These are phyloP conservation scores for Cyclotella cryptica DNA, from an alignment of 108 stramenopile species.

Conservation along the genomic window DNA sequence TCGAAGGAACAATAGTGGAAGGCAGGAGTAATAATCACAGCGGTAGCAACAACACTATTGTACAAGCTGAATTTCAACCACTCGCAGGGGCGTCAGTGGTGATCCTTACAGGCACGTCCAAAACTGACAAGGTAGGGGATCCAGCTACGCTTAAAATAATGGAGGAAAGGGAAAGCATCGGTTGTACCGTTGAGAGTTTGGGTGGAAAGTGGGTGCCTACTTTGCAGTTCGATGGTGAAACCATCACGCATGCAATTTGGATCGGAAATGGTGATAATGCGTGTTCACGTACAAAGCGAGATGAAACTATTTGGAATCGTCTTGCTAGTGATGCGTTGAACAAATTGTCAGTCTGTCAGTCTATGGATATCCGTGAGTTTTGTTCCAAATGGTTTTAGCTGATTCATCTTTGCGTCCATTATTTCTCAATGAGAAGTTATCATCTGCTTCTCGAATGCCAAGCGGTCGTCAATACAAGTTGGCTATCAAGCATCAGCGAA, in stretches of 20 bases:
- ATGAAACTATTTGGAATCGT: conserved; percentile 3
- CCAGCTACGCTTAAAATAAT: conserved; percentile 5
- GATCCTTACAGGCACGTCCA: conserved; percentile 25
- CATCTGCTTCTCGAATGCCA: not conserved
- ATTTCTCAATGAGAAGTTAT: not conserved
- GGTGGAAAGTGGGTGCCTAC: conserved; percentile 27
- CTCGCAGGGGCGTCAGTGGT: conserved; percentile 32
- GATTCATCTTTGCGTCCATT: not conserved
- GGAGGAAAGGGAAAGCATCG: conserved; percentile 30
- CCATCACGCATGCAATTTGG: conserved; percentile 50
- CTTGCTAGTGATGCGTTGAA: conserved; percentile 26
- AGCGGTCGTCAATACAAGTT: conserved; percentile 32
- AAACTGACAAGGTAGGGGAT: conserved; percentile 8
- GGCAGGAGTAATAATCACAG: not conserved
- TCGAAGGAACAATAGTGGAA: not conserved
- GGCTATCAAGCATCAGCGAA: conserved; percentile 30
- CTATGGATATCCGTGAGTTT: conserved; percentile 37
- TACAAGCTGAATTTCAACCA: conserved; percentile 20
- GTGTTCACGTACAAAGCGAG: not conserved
- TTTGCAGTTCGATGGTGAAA: not conserved
- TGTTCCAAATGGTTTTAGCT: not conserved
- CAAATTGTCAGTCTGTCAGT: conserved; percentile 23
- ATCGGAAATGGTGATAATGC: conserved; percentile 16
- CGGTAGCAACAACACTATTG: not conserved
- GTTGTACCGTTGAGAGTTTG: conserved; percentile 22